Conservation (phyloP, 164 flowering plant species). For the Echeveria elegans region DNA sequence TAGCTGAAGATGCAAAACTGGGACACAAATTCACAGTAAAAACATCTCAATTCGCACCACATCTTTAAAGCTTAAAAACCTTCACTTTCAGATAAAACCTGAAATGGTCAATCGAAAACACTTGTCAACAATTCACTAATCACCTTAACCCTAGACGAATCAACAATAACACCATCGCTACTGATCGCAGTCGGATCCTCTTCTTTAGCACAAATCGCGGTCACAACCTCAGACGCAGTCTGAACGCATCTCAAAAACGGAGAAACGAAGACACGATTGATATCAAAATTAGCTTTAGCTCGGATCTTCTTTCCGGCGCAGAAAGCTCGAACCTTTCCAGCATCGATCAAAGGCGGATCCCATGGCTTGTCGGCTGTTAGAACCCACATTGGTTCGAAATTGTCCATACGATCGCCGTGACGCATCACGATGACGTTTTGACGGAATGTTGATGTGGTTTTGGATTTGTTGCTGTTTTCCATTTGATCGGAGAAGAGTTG, state of each 20-base stretch:
- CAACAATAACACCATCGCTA: conserved; percentile 25
- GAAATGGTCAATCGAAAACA: neutral
- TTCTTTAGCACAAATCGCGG: conserved; percentile 41
- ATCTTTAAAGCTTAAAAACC: too few species aligned
- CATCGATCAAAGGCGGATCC: conserved; percentile 64
- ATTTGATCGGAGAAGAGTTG: neutral
- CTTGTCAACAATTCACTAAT: too few species aligned
- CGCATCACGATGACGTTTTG: conserved; percentile 85
- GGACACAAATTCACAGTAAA: too few species aligned
- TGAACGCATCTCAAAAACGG: conserved; percentile 75
- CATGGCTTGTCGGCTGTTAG: conserved; percentile 50
- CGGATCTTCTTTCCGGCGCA: conserved; percentile 39
- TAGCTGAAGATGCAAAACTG: too few species aligned
- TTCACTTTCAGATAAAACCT: neutral
- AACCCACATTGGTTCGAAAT: conserved; percentile 52
- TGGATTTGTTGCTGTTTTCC: neutral
- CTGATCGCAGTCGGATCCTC: conserved; percentile 18
- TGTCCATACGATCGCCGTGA: conserved; percentile 84
- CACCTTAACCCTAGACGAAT: conserved; percentile 30
- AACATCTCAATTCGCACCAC: too few species aligned
- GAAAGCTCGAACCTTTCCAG: conserved; percentile 50
- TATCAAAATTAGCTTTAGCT: conserved; percentile 27
- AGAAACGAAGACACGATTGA: conserved; percentile 68
- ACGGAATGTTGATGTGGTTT: too few species aligned
- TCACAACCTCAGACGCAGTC: conserved; percentile 55